Conservation (phyloP, 306 rosid species). For the Crotalaria pallida region DNA sequence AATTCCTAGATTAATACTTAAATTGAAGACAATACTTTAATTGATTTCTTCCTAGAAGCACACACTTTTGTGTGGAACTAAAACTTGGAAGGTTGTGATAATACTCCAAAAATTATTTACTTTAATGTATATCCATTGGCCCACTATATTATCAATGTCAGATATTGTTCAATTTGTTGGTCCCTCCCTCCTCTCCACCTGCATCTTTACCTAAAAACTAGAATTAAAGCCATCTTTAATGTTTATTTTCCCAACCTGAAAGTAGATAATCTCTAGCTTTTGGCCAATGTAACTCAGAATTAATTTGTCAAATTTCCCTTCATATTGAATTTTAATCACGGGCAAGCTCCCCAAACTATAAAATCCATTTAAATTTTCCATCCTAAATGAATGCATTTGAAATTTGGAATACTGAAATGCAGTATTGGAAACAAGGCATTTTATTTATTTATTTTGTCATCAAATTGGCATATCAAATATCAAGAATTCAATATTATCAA, state of each 20-base stretch:
- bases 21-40: not conserved
- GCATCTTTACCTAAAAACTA: conserved; percentile 19
- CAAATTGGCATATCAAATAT: not conserved
- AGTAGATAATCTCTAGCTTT: not conserved
- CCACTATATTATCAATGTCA: conserved; percentile 29
- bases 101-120: not conserved
- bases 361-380: not conserved
- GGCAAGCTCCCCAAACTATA: not conserved
- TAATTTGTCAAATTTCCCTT: not conserved
- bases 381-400: not conserved
- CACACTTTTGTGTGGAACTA: conserved; percentile 13
- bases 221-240: not conserved
- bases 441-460: not conserved
- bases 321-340: not conserved
- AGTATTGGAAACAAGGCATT: not conserved
- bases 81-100: conserved; percentile 30
- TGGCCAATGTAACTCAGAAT: not conserved
- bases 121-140: conserved; percentile 20
- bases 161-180: conserved; percentile 36
- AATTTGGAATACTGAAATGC: not conserved
- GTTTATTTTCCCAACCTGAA: not conserved
- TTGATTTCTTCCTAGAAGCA: conserved; percentile 7
- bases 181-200: conserved; percentile 21
- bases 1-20: conserved; percentile 24
- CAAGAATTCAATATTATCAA: not conserved